A percentile compares a stretch with the other conserved stretches of the same genome.
Evolutionary conservation across 192 early-diverging fungal species (phyloP).

Genomic region (Mortierella alpina): DNA sequence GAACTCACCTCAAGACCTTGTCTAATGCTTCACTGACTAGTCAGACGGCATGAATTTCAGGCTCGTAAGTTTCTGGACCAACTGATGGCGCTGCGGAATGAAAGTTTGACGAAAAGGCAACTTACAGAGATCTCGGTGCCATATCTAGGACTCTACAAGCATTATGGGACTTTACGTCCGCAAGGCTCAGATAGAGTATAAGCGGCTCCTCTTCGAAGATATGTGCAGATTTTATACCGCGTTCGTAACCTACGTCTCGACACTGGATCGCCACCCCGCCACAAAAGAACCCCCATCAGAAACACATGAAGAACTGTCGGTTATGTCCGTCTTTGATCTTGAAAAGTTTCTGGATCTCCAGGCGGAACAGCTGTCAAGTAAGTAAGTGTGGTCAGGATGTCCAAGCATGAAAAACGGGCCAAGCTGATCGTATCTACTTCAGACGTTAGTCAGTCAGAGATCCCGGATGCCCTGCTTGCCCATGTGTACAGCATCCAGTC

Average conservation of each 20-base stretch:
- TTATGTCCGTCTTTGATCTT: constrained; percentile 27
- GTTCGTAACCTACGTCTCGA: constrained; percentile 34
- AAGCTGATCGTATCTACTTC: background rate
- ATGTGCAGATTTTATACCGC: constrained; percentile 32
- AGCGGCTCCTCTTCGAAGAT: constrained; percentile 32
- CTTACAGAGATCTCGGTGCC: background rate
- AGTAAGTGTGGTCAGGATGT: background rate
- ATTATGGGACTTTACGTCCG: constrained; percentile 54
- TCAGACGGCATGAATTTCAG: background rate
- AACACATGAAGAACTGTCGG: background rate
- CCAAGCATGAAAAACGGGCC: too few species aligned
- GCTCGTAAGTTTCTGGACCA: background rate
- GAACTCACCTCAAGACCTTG: too few species aligned
- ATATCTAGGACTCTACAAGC: constrained; percentile 44
- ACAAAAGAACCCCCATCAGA: background rate
- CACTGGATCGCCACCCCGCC: background rate
- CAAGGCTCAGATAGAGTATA: constrained; percentile 50
- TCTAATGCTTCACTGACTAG: background rate
- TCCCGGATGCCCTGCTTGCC: constrained; percentile 35
- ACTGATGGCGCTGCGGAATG: background rate
- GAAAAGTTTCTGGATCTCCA: constrained; percentile 41
- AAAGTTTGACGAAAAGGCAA: background rate
- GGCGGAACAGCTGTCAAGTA: constrained; percentile 28
- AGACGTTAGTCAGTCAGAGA: constrained; percentile 28
- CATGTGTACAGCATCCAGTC: constrained; percentile 46